Conservation (phyloP, 345 rosid genomes). For the Arabidopsis suecica region DNA sequence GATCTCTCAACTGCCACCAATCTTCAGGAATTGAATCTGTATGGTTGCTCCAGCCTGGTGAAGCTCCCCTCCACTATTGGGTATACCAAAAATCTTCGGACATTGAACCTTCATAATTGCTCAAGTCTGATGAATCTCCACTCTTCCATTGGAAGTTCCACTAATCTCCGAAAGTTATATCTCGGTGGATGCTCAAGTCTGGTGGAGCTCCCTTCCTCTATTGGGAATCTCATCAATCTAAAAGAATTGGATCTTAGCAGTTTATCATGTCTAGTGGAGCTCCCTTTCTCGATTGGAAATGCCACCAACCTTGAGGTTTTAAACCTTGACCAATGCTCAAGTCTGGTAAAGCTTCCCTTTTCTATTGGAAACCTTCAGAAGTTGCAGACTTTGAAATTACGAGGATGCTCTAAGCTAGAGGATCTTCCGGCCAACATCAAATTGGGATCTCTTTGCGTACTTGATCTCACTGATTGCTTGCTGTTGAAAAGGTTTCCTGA, state of each 20-base stretch:
- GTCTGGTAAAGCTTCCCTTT: background rate
- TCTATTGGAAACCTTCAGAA: background rate
- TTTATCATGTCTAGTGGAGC: too few species aligned
- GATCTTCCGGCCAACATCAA: background rate
- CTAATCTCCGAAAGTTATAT: background rate
- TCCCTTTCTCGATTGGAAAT: too few species aligned
- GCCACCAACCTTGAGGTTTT: too few species aligned
- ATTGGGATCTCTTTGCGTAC: too few species aligned
- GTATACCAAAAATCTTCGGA: background rate
- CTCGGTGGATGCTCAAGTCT: background rate
- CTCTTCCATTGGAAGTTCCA: background rate
- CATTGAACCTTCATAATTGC: background rate
- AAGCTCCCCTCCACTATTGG: background rate
- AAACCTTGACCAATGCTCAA: background rate
- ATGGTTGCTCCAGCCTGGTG: background rate
- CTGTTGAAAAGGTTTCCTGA: too few species aligned
- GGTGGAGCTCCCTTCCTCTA: background rate
- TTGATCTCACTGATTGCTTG: too few species aligned
- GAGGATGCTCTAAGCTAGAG: background rate
- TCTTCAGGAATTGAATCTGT: background rate
- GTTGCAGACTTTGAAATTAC: accelerated
- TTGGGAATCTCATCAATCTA: background rate
- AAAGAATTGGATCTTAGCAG: accelerated
- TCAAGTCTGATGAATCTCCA: background rate
- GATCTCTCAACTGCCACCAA: constrained; percentile 19